A percentile compares a stretch with the other conserved stretches of the same genome.
Conservation (phyloP, 345 rosid genomes). For the Odontarrhena argentea region DNA sequence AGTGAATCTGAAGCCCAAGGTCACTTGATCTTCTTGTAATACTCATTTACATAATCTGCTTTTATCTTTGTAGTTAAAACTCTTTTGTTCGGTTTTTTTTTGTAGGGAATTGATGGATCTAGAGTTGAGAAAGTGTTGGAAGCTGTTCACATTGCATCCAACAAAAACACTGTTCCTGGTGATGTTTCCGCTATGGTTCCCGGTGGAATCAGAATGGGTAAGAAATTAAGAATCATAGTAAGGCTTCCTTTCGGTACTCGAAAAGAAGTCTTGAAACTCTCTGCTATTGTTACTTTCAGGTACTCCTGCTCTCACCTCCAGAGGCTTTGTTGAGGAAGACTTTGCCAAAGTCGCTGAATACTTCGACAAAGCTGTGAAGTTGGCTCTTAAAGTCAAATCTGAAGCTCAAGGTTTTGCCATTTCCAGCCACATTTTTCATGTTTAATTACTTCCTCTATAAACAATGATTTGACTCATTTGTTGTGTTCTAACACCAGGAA, state of each 20-base stretch:
- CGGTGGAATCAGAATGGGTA: slow-evolving; percentile 99
- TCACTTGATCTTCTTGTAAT: slow-evolving; percentile 33
- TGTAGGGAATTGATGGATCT: slow-evolving; percentile 92
- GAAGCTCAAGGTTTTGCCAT: slow-evolving; percentile 69
- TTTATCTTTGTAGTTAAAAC: not conserved
- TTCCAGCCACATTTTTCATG: not conserved
- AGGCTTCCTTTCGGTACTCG: not conserved
- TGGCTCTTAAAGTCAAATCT: slow-evolving; percentile 77
- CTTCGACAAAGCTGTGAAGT: slow-evolving; percentile 71
- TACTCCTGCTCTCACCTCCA: slow-evolving; percentile 90
- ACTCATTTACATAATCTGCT: not conserved
- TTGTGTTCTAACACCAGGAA: slow-evolving; percentile 53
- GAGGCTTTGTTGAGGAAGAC: slow-evolving; percentile 91
- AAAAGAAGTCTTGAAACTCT: not conserved
- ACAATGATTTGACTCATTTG: slow-evolving; percentile 6
- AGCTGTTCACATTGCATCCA: slow-evolving; percentile 96
- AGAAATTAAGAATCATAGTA: slow-evolving; percentile 20
- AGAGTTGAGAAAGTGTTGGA: slow-evolving; percentile 98
- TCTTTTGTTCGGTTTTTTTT: not conserved
- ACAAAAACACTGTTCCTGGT: slow-evolving; percentile 99
- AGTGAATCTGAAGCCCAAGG: slow-evolving; percentile 95
- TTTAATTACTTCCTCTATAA: not conserved
- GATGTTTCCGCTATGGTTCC: slow-evolving; percentile 99
- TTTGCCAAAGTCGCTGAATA: slow-evolving; percentile 82
- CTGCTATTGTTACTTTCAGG: slow-evolving; percentile 46